Conservation (phyloP, 2,329 filamentous ascomycete species). For the Coleophoma crateriformis region DNA sequence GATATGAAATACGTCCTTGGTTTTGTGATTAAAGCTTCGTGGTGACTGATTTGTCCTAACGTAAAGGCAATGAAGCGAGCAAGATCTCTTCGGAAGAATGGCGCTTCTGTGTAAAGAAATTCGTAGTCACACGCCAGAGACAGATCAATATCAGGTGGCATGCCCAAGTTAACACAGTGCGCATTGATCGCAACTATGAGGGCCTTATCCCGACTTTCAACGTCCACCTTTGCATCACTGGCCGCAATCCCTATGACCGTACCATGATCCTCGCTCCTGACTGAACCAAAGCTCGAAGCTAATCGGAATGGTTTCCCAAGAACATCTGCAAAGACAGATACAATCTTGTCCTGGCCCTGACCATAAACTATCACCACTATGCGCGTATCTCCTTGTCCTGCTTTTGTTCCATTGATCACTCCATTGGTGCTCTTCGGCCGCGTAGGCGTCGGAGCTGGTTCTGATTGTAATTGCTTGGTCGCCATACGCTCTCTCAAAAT, state of each 20-base stretch:
- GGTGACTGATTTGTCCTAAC: conserved; percentile 72
- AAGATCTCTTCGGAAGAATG: conserved; percentile 70
- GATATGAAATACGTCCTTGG: conserved; percentile 79
- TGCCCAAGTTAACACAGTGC: conserved; percentile 67
- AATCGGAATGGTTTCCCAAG: conserved; percentile 67
- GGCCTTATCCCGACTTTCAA: conserved; percentile 50
- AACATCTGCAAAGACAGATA: conserved; percentile 71
- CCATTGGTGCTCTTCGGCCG: conserved; percentile 31
- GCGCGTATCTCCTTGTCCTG: conserved; percentile 43
- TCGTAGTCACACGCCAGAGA: conserved; percentile 76
- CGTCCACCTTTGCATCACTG: conserved; percentile 48
- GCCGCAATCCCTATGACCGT: conserved; percentile 64
- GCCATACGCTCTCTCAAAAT: conserved; percentile 24
- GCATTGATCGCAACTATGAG: conserved; percentile 68
- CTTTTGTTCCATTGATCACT: conserved; percentile 25
- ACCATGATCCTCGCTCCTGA: conserved; percentile 49
- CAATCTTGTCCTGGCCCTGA: conserved; percentile 66
- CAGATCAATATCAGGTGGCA: conserved; percentile 60
- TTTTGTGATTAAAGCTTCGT: conserved; percentile 73
- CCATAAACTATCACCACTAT: conserved; percentile 66
- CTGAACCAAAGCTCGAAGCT: conserved; percentile 47
- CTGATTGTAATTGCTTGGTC: conserved; percentile 39
- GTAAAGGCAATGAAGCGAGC: conserved; percentile 76
- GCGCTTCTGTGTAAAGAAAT: conserved; percentile 71
- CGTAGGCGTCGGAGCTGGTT: conserved; percentile 41